A percentile compares a stretch with the other conserved stretches of the same genome.
Conservation (phyloP, 2,329 filamentous ascomycete species). For the Akanthomyces dipterigenus region DNA sequence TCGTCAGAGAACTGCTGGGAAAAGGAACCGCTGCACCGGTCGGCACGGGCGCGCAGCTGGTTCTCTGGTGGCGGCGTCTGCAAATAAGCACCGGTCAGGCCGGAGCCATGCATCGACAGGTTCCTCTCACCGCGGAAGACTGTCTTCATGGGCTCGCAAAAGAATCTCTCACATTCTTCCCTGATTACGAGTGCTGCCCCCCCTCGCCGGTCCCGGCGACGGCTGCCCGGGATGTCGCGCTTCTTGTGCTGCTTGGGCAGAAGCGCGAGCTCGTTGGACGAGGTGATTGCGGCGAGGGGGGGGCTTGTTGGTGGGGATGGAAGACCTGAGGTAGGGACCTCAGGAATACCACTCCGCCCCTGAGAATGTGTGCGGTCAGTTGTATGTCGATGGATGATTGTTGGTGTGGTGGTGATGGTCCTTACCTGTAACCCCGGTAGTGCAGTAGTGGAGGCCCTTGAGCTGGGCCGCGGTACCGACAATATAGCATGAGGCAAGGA, state of each 20-base stretch:
- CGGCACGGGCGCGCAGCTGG: conserved; percentile 31
- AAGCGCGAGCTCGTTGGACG: conserved; percentile 60
- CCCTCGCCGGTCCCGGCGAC: conserved; percentile 56
- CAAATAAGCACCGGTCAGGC: conserved; percentile 68
- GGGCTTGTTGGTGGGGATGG: conserved; percentile 82
- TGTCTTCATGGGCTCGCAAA: conserved; percentile 90
- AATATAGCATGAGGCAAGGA: conserved; percentile 88
- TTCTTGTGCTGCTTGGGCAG: conserved; percentile 47
- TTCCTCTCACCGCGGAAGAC: conserved; percentile 96
- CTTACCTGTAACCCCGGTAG: conserved; percentile 75
- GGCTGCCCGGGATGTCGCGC: conserved; percentile 31
- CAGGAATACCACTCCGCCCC: conserved; percentile 92
- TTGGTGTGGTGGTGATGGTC: conserved; percentile 20
- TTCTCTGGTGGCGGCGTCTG: conserved; percentile 49
- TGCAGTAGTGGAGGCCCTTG: conserved; percentile 89
- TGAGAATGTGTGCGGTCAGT: conserved; percentile 22
- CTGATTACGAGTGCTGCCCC: conserved; percentile 94
- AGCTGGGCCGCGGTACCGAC: conserved; percentile 68
- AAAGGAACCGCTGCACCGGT: conserved; percentile 7
- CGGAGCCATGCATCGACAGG: conserved; percentile 68
- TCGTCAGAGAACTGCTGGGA: conserved; percentile 8
- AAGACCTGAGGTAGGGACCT: conserved; percentile 78
- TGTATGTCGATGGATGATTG: not conserved
- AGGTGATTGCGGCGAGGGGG: conserved; percentile 72
- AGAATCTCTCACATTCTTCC: conserved; percentile 99